phyloP scores from a whole-genome alignment of 2,329 filamentous ascomycete genomes.

The Colletotrichum chrysophilum region DNA sequence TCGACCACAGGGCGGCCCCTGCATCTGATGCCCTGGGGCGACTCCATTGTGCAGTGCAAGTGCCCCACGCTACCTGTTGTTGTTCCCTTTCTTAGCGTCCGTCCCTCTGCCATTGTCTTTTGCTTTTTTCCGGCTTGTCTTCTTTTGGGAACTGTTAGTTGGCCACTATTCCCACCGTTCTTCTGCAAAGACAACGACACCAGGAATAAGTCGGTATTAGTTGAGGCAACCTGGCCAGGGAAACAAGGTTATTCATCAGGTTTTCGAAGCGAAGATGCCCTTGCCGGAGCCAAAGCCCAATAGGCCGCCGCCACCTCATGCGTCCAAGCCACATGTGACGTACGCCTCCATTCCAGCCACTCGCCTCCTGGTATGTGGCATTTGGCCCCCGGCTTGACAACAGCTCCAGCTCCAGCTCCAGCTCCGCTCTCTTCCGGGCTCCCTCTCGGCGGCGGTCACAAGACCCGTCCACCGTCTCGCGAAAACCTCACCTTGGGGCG shows the following conservation, averaged over 20 bases:
- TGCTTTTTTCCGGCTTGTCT: neutral
- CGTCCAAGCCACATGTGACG: constrained; percentile 17
- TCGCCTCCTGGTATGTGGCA: neutral
- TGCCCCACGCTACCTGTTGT: neutral
- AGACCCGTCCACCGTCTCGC: neutral
- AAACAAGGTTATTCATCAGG: neutral
- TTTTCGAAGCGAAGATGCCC: neutral
- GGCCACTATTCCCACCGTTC: neutral
- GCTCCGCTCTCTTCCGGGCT: neutral
- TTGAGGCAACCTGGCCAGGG: neutral
- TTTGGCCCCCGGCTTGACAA: neutral
- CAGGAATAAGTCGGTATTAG: neutral
- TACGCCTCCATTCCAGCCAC: constrained; percentile 16
- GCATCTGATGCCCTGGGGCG: neutral
- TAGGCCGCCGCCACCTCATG: neutral
- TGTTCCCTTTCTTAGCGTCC: constrained; percentile 8
- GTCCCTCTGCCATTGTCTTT: neutral
- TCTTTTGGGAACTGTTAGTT: neutral
- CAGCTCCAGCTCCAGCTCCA: neutral
- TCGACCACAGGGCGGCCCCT: constrained; percentile 3
- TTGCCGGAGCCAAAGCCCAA: neutral
- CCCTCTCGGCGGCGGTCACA: constrained; percentile 13
- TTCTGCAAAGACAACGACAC: neutral
- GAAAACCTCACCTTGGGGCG: constrained; percentile 8
- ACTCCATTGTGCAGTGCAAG: neutral